Evolutionary conservation across 495 filamentous ascomycete genomes (phyloP).

Genomic region (Penicillium waksmanii): DNA sequence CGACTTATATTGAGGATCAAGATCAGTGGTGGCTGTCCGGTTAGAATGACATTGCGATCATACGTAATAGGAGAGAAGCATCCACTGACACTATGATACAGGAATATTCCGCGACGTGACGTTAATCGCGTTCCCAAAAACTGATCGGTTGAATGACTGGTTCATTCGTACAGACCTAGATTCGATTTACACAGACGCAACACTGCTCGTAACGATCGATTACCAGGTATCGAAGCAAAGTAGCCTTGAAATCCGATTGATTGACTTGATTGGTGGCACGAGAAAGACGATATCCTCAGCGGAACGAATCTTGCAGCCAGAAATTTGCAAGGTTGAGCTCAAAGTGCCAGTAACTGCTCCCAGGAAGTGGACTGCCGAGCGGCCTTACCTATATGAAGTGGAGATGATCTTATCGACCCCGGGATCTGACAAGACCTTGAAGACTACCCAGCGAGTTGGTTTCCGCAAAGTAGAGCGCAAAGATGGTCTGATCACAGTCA

Average conservation of each 20-base stretch:
- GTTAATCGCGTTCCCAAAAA: constrained; percentile 56
- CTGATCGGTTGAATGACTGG: constrained; percentile 60
- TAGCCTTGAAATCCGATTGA: background rate
- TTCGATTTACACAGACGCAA: constrained; percentile 54
- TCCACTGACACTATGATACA: background rate
- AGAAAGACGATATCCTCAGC: constrained; percentile 11
- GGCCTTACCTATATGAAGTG: constrained; percentile 59
- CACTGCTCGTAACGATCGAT: constrained; percentile 49
- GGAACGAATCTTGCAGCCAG: background rate
- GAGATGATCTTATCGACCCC: constrained; percentile 31
- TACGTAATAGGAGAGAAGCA: background rate
- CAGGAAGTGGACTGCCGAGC: constrained; percentile 69
- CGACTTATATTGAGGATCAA: constrained; percentile 68
- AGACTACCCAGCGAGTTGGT: constrained; percentile 57
- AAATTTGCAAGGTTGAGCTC: constrained; percentile 23
- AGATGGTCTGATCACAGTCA: constrained; percentile 59
- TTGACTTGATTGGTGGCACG: constrained; percentile 2
- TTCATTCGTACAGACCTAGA: constrained; percentile 59
- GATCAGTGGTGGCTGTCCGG: constrained; percentile 62
- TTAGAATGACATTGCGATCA: constrained; percentile 14
- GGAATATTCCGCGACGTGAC: constrained; percentile 73
- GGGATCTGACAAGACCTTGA: constrained; percentile 32
- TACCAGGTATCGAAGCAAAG: constrained; percentile 33
- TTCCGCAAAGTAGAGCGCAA: constrained; percentile 63
- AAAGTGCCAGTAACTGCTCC: constrained; percentile 48